These are phyloP conservation scores for Medicago ruthenica DNA, from an alignment of 306 rosid species.

Conservation along the genomic window DNA sequence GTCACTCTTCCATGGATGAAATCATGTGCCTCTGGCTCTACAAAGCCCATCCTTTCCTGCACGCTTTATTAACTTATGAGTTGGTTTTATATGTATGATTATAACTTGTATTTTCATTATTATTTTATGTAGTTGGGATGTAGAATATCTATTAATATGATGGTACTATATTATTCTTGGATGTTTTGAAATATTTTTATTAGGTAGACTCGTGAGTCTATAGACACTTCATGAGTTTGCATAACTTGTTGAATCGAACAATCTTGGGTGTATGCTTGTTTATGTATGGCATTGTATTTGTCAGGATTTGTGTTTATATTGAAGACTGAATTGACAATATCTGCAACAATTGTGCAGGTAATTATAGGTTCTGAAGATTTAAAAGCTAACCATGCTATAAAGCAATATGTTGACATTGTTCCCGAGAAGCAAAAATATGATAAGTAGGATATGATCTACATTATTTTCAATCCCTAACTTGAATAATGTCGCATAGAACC, in stretches of 20 bases:
- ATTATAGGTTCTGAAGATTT: constrained; percentile 84
- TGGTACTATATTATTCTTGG: neutral
- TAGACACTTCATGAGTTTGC: neutral
- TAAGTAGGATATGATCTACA: constrained; percentile 62
- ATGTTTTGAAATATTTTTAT: neutral
- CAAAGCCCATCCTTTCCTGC: neutral
- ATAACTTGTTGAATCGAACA: neutral
- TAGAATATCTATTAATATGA: neutral
- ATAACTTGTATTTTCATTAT: neutral
- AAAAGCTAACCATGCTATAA: constrained; percentile 95
- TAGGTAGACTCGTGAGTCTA: neutral
- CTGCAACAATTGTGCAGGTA: constrained; percentile 64
- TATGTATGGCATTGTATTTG: constrained; percentile 4
- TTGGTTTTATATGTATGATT: constrained; percentile 1
- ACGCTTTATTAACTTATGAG: neutral
- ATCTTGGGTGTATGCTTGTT: constrained; percentile 13
- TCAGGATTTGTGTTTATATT: constrained; percentile 13
- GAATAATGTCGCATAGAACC: constrained; percentile 8
- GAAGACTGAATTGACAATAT: constrained; percentile 25
- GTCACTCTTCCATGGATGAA: neutral
- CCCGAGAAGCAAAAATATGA: constrained; percentile 95
- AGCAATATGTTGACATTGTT: constrained; percentile 88
- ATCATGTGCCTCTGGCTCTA: neutral
- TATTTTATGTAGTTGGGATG: constrained; percentile 5
- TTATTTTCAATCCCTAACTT: constrained; percentile 30